Percentiles rank a stretch among this genome's conserved stretches.
These are phyloP conservation scores for Dendrobium huoshanense DNA, from an alignment of 106 monocot genomes.

Conservation along the genomic window DNA sequence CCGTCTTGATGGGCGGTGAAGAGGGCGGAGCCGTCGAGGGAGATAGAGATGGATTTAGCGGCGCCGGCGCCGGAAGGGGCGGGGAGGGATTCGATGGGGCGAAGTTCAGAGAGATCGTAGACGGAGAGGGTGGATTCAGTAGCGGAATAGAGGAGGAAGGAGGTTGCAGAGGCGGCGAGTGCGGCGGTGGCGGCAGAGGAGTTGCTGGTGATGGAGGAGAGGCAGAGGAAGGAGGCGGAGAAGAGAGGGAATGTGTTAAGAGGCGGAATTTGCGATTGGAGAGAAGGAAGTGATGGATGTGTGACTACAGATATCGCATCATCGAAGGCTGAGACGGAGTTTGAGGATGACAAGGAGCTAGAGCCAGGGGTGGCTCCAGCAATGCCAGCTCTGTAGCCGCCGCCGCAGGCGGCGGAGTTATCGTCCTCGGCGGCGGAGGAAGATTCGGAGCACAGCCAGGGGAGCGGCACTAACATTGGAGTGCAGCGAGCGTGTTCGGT, in stretches of 20 bases:
- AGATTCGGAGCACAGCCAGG: background rate
- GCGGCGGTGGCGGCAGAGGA: slow-evolving; percentile 6
- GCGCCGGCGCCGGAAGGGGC: slow-evolving; percentile 33
- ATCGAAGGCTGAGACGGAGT: background rate
- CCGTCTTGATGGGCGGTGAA: slow-evolving; percentile 82
- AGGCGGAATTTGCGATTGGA: slow-evolving; percentile 16
- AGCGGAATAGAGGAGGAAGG: slow-evolving; percentile 36
- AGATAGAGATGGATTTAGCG: slow-evolving; percentile 41
- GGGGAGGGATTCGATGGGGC: slow-evolving; percentile 18
- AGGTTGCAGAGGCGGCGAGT: slow-evolving; percentile 24
- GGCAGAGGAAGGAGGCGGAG: slow-evolving; percentile 12
- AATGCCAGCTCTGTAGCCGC: background rate
- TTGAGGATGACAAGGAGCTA: background rate
- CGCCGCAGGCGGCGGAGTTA: background rate
- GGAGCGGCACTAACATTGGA: background rate
- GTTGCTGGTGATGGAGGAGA: slow-evolving; percentile 1
- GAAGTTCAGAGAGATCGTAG: slow-evolving; percentile 29
- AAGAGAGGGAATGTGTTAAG: background rate
- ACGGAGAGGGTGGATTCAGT: slow-evolving; percentile 23
- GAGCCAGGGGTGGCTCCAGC: background rate
- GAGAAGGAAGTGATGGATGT: slow-evolving; percentile 25
- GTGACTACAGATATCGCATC: slow-evolving; percentile 15
- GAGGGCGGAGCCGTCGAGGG: slow-evolving; percentile 15
- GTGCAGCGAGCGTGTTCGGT: background rate
- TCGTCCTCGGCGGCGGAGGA: background rate